Evolutionary conservation across 129 eudicot species (phyloP).

Genomic region (Dittrichia graveolens): DNA sequence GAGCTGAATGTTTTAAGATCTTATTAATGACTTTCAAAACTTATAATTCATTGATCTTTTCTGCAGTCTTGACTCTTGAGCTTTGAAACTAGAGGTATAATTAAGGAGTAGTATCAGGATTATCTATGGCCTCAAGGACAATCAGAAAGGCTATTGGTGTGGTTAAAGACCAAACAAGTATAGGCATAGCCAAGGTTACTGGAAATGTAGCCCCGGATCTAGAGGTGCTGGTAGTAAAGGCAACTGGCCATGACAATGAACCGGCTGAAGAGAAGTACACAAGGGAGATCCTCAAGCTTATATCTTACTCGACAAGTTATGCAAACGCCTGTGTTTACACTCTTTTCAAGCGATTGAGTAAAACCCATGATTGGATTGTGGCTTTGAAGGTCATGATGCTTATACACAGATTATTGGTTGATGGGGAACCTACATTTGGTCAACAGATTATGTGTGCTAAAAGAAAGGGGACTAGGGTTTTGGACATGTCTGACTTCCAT

Average conservation of each 20-base stretch:
- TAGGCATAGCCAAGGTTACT: conserved; percentile 70
- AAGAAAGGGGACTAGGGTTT: conserved; percentile 54
- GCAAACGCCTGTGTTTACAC: conserved; percentile 48
- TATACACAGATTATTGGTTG: conserved; percentile 55
- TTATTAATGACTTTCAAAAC: background rate
- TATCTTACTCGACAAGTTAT: conserved; percentile 44
- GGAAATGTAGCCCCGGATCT: conserved; percentile 73
- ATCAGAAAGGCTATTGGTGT: conserved; percentile 74
- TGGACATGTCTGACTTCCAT: conserved; percentile 67
- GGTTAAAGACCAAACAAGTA: conserved; percentile 76
- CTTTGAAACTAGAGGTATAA: background rate
- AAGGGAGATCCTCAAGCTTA: conserved; percentile 47
- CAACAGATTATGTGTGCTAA: conserved; percentile 53
- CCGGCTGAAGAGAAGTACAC: conserved; percentile 55
- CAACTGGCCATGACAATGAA: conserved; percentile 67
- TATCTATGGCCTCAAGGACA: conserved; percentile 58
- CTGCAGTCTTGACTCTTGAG: conserved; percentile 18
- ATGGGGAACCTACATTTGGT: conserved; percentile 47
- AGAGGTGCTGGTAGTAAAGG: conserved; percentile 68
- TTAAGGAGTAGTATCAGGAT: background rate
- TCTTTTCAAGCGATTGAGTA: conserved; percentile 47
- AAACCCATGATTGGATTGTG: conserved; percentile 80
- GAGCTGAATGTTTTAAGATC: background rate
- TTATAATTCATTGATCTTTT: background rate
- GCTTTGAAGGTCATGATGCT: conserved; percentile 64